phyloP scores from a whole-genome alignment of 2,329 filamentous ascomycete genomes.

The Emmonsiellopsis sp. region DNA sequence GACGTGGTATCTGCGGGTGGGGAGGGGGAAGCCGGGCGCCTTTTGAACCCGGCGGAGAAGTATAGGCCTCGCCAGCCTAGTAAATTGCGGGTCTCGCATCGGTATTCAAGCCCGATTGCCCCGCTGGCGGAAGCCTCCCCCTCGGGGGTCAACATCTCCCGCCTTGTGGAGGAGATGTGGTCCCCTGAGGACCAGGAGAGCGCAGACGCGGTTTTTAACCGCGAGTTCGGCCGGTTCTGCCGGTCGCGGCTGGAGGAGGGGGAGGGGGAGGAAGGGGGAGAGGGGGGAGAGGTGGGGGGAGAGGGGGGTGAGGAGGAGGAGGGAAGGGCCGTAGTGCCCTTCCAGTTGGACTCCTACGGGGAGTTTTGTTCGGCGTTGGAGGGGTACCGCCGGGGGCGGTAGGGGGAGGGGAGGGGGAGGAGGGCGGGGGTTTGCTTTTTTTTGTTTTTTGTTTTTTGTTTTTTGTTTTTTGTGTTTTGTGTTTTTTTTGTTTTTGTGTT shows the following conservation, averaged over 20 bases:
- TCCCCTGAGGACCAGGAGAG: conserved; percentile 1
- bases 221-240: conserved; percentile 3
- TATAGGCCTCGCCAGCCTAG: conserved; percentile 37
- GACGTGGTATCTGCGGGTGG: too few species aligned
- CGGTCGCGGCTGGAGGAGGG: neutral
- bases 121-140: neutral
- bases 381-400: neutral
- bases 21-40: too few species aligned
- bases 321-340: neutral
- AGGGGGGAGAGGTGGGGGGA: neutral
- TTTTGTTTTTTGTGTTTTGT: neutral
- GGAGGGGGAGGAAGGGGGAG: neutral
- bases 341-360: neutral
- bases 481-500: conserved; percentile 1
- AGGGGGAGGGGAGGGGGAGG: neutral
- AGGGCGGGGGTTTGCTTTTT: conserved; percentile 2
- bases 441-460: conserved; percentile 5
- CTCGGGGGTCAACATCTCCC: neutral
- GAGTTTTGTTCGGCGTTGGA: neutral
- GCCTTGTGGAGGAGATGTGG: conserved; percentile 5
- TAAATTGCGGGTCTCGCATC: conserved; percentile 14
- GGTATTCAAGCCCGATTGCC: conserved; percentile 7
- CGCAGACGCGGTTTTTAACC: conserved; percentile 3
- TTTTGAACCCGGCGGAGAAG: conserved; percentile 22
- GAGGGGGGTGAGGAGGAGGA: neutral